Evolutionary conservation across 371 early-diverging fungal species (phyloP).

Genomic region (Choanephora cucurbitarum): DNA sequence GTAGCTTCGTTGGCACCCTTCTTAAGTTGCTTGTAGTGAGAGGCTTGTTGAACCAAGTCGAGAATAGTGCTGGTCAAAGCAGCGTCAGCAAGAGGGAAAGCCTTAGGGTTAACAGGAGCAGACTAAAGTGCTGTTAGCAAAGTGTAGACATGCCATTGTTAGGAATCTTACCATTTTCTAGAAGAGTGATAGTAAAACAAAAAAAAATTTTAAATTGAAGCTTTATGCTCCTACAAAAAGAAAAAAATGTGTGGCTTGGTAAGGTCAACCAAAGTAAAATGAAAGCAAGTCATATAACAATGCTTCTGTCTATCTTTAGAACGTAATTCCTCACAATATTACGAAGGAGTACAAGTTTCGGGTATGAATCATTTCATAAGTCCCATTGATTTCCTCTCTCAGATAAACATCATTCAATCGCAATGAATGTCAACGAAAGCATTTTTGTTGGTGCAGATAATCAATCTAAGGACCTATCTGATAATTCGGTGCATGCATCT

Average conservation of each 20-base stretch:
- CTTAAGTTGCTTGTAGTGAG: constrained; percentile 98
- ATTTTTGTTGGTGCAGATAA: too few species aligned
- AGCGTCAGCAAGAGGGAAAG: constrained; percentile 94
- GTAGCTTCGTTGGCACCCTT: constrained; percentile 99
- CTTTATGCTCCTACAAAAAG: neutral
- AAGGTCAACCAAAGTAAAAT: neutral
- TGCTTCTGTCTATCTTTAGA: too few species aligned
- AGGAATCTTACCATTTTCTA: constrained; percentile 8
- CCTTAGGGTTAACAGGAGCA: constrained; percentile 69
- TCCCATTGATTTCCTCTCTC: too few species aligned
- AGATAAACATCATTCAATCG: too few species aligned
- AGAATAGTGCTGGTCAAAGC: constrained; percentile 91
- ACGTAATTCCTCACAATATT: too few species aligned
- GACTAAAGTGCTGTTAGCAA: constrained; percentile 9
- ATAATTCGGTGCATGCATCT: too few species aligned
- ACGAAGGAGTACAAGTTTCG: too few species aligned
- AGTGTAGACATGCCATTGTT: neutral
- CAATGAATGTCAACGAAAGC: too few species aligned
- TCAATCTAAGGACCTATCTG: too few species aligned
- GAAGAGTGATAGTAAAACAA: neutral
- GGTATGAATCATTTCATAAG: too few species aligned
- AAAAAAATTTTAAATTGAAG: neutral
- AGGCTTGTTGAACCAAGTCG: constrained; percentile 95
- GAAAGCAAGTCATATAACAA: neutral
- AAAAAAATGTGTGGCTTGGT: neutral